Base-by-base conservation (phyloP, 2,329 filamentous ascomycete species). In the Penicillium brevicompactum region DNA sequence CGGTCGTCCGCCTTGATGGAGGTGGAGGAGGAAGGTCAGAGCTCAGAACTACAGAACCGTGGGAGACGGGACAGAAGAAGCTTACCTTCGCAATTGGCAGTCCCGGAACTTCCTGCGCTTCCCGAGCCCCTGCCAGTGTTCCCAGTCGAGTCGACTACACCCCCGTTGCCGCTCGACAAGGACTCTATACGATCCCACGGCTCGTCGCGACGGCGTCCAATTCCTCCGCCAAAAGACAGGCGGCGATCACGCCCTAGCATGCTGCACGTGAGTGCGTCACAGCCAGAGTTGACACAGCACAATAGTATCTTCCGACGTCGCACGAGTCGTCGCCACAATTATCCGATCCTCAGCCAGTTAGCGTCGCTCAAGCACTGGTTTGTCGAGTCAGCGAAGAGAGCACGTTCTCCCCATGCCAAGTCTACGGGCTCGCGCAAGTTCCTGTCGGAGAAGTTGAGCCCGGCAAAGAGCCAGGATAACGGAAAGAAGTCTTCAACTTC, bases 151-250 rank as follows among this genome's bases (percentile, higher is more conserved):
- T 62, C 69, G 40, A 70, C 72, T 60, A 78, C 73, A 55, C 86
- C 82, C 4, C 66, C 71, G 8, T 86, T 86, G 2, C 89, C 91
- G 0, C 79, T 93, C 49, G 90, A 94, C 67, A 93, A 93, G 69
- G 71, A 70, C 46, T 88, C 87, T 5, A 79, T 89, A 50, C 84
- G 90, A 32, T 92, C 89, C 16, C 83, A 83, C 21, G 92, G 90
- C 66, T 91, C 91, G 11, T 92, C 91, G 30, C 81, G 88, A 57
- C 87, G 89, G 57, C 86, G 90, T 46, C 88, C 92, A 5, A 80
- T 90, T 40, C 90, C 89, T 9, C 93, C 93, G 41, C 92, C 93
- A 2, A 97, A 97, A 71, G 92, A 97, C 62, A 87, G 86, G 59
- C 86, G 89, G 56, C 82, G 88, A 64, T 89, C 90, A 62, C 82